A percentile compares a stretch with the other conserved stretches of the same genome.
These are phyloP conservation scores for Capsicum rhomboideum DNA, from an alignment of 257 asterid species.

Conservation along the genomic window DNA sequence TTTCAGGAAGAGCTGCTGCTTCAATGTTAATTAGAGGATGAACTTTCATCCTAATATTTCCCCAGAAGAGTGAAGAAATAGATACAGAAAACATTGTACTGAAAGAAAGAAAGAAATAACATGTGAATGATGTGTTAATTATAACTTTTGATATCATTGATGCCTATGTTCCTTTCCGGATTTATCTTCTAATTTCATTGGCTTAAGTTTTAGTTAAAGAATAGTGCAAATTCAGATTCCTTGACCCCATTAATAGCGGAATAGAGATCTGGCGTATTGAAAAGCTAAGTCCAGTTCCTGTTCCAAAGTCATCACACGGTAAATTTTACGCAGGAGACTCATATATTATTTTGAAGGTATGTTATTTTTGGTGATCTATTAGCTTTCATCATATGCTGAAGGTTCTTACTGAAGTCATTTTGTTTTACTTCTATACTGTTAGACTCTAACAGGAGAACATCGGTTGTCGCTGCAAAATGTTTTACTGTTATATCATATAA, in stretches of 20 bases:
- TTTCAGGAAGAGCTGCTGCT: neutral
- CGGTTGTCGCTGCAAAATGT: neutral
- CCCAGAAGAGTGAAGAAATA: neutral
- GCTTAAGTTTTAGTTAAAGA: slow-evolving; percentile 5
- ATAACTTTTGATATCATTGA: neutral
- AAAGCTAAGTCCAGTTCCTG: slow-evolving; percentile 58
- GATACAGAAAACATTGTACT: neutral
- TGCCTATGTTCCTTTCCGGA: neutral
- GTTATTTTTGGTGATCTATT: neutral
- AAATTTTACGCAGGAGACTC: slow-evolving; percentile 85
- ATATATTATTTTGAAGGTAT: slow-evolving; percentile 78
- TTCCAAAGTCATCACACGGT: slow-evolving; percentile 67
- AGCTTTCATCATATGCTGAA: neutral
- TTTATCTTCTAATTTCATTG: slow-evolving; percentile 1
- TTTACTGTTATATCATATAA: neutral
- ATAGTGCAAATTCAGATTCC: slow-evolving; percentile 22
- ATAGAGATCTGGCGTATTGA: slow-evolving; percentile 93
- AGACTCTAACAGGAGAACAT: neutral
- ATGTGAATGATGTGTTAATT: neutral
- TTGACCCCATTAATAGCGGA: slow-evolving; percentile 61
- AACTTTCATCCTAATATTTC: neutral
- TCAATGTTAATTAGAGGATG: neutral
- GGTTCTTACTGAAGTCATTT: neutral
- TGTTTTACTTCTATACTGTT: neutral
- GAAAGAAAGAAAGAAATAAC: neutral